Percentiles rank a stretch among this genome's conserved stretches.
Evolutionary conservation across 768 basidiomycete genomes (phyloP).

Genomic region (Trametes elegans): DNA sequence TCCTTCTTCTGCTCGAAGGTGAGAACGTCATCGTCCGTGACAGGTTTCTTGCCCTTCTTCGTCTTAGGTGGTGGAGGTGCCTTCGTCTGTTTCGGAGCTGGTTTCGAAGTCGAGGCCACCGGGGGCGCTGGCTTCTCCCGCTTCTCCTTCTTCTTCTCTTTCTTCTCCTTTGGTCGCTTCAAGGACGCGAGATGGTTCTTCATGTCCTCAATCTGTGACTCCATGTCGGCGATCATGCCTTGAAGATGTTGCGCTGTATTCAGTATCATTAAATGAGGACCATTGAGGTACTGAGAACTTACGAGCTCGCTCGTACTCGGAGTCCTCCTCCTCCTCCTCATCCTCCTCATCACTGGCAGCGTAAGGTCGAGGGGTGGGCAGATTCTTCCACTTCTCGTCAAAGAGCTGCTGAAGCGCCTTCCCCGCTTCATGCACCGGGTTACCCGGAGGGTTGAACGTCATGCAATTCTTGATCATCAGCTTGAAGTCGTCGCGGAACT

Average conservation of each 20-base stretch:
- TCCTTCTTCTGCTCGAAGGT: slow-evolving; percentile 99
- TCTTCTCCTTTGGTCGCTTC: slow-evolving; percentile 52
- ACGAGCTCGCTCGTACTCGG: slow-evolving; percentile 71
- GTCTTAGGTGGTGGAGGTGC: slow-evolving; percentile 49
- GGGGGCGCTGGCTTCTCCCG: slow-evolving; percentile 37
- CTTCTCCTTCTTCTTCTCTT: slow-evolving; percentile 72
- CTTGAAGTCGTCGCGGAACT: slow-evolving; percentile 89
- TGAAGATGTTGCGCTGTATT: slow-evolving; percentile 25
- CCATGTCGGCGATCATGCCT: slow-evolving; percentile 77
- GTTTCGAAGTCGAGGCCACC: slow-evolving; percentile 65
- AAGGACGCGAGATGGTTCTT: slow-evolving; percentile 63
- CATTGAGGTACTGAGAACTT: slow-evolving; percentile 30
- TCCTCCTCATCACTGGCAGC: slow-evolving; percentile 58
- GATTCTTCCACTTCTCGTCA: slow-evolving; percentile 84
- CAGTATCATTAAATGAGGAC: slow-evolving; percentile 17
- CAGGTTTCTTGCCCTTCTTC: slow-evolving; percentile 59
- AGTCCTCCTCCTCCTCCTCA: slow-evolving; percentile 61
- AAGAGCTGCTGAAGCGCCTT: slow-evolving; percentile 83
- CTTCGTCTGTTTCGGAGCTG: slow-evolving; percentile 40
- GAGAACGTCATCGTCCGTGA: slow-evolving; percentile 76
- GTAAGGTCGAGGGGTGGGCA: slow-evolving; percentile 55
- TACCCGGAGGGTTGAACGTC: slow-evolving; percentile 85
- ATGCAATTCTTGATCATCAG: slow-evolving; percentile 95
- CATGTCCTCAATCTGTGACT: slow-evolving; percentile 79
- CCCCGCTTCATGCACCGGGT: slow-evolving; percentile 84